phyloP scores from a whole-genome alignment of 169 alveolate species.

The Plasmodium vinckei region DNA sequence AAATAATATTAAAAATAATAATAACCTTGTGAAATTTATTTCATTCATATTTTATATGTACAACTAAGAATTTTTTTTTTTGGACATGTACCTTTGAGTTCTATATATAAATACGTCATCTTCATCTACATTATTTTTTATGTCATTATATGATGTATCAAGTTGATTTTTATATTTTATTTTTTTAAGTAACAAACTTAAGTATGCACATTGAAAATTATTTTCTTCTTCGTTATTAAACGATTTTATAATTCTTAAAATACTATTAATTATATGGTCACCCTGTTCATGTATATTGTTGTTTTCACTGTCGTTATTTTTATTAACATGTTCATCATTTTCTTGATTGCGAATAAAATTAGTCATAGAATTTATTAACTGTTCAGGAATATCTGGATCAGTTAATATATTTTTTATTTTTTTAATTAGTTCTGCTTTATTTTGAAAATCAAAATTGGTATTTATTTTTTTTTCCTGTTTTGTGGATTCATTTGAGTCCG shows the following conservation, averaged over 20 bases:
- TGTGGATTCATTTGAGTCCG: background rate
- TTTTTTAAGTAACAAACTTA: slow-evolving; percentile 71
- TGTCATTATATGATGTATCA: slow-evolving; percentile 24
- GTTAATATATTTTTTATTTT: slow-evolving; percentile 34
- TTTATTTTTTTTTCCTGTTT: background rate
- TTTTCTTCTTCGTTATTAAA: slow-evolving; percentile 4
- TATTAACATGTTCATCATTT: background rate
- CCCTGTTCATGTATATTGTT: background rate
- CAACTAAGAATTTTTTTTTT: slow-evolving; percentile 22
- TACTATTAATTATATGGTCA: slow-evolving; percentile 4
- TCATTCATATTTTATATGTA: no score
- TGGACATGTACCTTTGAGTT: slow-evolving; percentile 44
- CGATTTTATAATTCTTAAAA: slow-evolving; percentile 30
- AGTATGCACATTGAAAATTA: slow-evolving; percentile 28
- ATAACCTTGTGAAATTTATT: no score
- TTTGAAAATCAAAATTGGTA: background rate
- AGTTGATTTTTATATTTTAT: slow-evolving; percentile 51
- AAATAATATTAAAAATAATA: no score
- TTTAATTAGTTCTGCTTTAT: slow-evolving; percentile 10
- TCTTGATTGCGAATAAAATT: slow-evolving; percentile 13
- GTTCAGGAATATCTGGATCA: slow-evolving; percentile 26
- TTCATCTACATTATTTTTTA: slow-evolving; percentile 55
- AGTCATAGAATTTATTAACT: slow-evolving; percentile 3
- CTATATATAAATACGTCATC: slow-evolving; percentile 72
- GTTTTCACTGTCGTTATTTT: background rate